Evolutionary conservation across 148 eudicot genomes (phyloP), one percentile per base, ranked within the genome.

Genomic region (Nyssa sinensis): DNA sequence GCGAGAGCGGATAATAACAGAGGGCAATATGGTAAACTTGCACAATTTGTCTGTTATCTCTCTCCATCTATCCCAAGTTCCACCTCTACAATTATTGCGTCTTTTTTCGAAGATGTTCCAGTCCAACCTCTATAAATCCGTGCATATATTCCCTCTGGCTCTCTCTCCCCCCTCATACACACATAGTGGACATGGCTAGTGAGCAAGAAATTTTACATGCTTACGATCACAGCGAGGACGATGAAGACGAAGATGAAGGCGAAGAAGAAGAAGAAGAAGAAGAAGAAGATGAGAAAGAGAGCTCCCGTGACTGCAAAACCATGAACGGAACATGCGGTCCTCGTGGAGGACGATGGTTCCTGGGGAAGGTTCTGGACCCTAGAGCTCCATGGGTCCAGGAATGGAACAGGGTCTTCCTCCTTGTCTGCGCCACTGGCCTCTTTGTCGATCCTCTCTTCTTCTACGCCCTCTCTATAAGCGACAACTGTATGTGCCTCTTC

Each of bases 371-470:
- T 0, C 7, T 82, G 34, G 90, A 84, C 88, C 96, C 96, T 19
- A 84, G 85, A 41, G 84, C 94, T 5, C 27, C 83, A 24, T 92
- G 96, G 97, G 70, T 91, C 5, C 88, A 85, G 39, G 97, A 93
- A 47, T 95, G 97, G 99, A 92, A 92, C 69, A 74, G 88, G 47
- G 81, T 91, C 31, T 95, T 95, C 81, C 88, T 92, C 7, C 75
- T 95, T 0, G 94, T 90, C 0, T 84, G 94, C 70, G 92, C 93
- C 25, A 66, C 84, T 0, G 99, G 99, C 0, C 82, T 95, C 2
- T 92, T 95, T 34, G 87, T 95, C 27, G 99, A 95, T 75, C 99
- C 99, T 0, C 81, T 95, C 24, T 95, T 95, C 72, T 89, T 95
- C 82, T 95, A 95, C 66, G 81, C 96, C 0, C 83, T 95, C 14